Evolutionary conservation across 768 basidiomycete genomes (phyloP), one percentile per base, ranked within the genome.

Genomic region (Tricholoma saponaceum): DNA sequence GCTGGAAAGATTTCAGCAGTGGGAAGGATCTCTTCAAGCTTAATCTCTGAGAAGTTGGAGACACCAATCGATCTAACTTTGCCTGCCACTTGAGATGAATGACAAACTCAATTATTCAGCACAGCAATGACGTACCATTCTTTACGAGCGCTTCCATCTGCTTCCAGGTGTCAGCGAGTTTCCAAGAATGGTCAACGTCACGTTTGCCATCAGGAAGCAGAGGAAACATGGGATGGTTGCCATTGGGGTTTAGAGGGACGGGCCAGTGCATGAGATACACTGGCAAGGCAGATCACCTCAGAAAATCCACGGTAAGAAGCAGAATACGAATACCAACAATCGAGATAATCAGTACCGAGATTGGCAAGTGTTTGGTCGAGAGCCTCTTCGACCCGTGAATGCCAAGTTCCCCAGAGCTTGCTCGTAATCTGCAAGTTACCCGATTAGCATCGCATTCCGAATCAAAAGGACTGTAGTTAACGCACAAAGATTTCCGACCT

Each of bases 291-390:
- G 26, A 53, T 51, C 41, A 56, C 49, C 26, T 60, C 56, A 56
- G 55, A 56, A 43, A 54, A 41, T 56, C 57, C 52, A 52, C 32
- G 9, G 20, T 56, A 57, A 65, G 62, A 61, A 64, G 46, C 62
- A 14, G 10, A 59, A 64, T 32, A 47, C 22, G 18, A 23, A 60
- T 44, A 75, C 80, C 69, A 65, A 86, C 89, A 75, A 59, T 95
- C 93, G 23, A 95, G 80, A 72, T 95, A 95, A 74, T 92, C 86
- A 30, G 82, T 83, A n/a, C 87, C 91, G 30, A 96, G 83, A 65
- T 85, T 84, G 22, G 82, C 79, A 13, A 95, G 83, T 13, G 89
- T 86, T 66, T 86, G 78, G 67, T 93, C 83, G 12, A 95, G 79
- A 56, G 82, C 79, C 61, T 86, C 83, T 65, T 90, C 89, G 30